A percentile compares a stretch with the other conserved stretches of the same genome.
phyloP scores from a whole-genome alignment of 225 moss, liverwort and hornwort species.

The Neckera pumila region DNA sequence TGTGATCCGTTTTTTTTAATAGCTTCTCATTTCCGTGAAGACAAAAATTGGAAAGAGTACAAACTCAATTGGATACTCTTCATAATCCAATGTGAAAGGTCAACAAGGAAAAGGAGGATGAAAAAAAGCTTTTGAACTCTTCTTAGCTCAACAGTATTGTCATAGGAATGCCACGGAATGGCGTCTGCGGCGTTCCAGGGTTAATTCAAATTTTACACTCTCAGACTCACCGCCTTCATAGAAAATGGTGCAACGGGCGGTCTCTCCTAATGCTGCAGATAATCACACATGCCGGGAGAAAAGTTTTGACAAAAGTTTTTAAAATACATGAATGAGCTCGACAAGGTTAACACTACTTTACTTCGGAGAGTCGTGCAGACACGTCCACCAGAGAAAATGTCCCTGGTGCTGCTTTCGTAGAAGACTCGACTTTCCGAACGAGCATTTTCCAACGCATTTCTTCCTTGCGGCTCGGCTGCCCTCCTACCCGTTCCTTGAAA shows the following conservation, averaged over 20 bases:
- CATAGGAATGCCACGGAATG: too few species aligned
- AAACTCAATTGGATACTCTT: too few species aligned
- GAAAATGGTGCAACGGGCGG: not conserved
- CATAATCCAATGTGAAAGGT: too few species aligned
- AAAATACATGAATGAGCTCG: not conserved
- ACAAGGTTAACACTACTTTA: not conserved
- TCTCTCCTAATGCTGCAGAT: not conserved
- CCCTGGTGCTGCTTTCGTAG: conserved; percentile 28
- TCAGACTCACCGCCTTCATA: not conserved
- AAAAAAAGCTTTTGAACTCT: too few species aligned
- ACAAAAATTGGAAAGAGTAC: too few species aligned
- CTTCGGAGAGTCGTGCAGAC: conserved; percentile 32
- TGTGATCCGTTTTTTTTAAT: too few species aligned
- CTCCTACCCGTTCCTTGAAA: conserved; percentile 48
- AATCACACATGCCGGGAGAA: not conserved
- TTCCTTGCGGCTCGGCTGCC: conserved; percentile 31
- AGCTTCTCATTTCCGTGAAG: too few species aligned
- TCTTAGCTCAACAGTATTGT: too few species aligned
- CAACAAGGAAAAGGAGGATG: too few species aligned
- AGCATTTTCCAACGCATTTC: conserved; percentile 61
- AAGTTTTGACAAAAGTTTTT: not conserved
- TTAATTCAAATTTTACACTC: not conserved
- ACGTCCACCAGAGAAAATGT: conserved; percentile 47
- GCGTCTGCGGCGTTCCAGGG: too few species aligned
- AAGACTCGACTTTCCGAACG: conserved; percentile 41